Base-by-base conservation (phyloP, 164 flowering plant species). In the Vitis cinerea region DNA sequence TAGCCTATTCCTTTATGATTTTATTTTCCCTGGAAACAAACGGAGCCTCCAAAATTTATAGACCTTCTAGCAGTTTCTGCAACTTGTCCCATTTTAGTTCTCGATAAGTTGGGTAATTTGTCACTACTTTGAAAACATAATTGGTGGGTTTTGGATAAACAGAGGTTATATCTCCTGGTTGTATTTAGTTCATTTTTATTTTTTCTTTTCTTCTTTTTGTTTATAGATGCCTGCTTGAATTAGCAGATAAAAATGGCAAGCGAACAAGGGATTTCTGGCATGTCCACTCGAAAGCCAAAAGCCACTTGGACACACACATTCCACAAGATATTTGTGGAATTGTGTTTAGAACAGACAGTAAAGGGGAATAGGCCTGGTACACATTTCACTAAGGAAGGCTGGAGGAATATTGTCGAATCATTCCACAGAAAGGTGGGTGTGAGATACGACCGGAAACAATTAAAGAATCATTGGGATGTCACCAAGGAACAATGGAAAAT, bases 401-500 rank as follows among this genome's bases (percentile, higher is more conserved):
- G 83, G 83, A 72, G 59, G 44, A 75, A 72, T 55, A 55, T 81
- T 70, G 31, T 66, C 10, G 75, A 75, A 29, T 64, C 71, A 14
- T 77, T 81, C 55, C 9, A 63, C 15, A 17, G 49, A 12, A 72
- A 63, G 63, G 16, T 75, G 2, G 79, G 77, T 3, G 14, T 72
- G 17, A 70, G 64, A 9, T 74, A 74, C 50, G 75, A 67, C n/a
- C 66, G 60, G 50, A 72, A 54, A 31, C 81, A 81, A 62, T n/a
- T 81, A 15, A 81, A 81, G 72, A 81, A 75, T 73, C 83, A 81
- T 16, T 81, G 77, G 77, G 81, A 78, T 61, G 5, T 19, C 49
- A 73, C 74, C 47, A 70, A 60, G 49, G 19, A 68, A 12, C 70
- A 75, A 31, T 81, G 81, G 81, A 78, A 67, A 54, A 54, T 61